Conservation (phyloP, 2,329 filamentous ascomycete species). For the Fusarium sp. region DNA sequence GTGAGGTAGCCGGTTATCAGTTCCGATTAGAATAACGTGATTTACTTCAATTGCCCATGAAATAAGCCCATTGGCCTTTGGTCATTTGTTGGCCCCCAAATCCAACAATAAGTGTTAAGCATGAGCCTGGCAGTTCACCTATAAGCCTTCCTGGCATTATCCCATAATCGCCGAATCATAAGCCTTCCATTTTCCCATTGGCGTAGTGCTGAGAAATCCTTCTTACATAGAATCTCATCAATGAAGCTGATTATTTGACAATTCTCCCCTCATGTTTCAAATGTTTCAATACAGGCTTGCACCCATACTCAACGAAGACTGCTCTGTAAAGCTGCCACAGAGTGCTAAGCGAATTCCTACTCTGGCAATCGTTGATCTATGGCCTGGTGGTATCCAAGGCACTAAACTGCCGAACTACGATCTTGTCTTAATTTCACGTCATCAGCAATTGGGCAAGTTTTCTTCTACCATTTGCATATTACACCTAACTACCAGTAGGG, state of each 20-base stretch:
- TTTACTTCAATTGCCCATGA: not conserved
- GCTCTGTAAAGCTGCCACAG: not conserved
- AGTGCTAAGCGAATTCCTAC: conserved; percentile 17
- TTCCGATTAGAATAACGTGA: not conserved
- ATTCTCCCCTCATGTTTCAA: not conserved
- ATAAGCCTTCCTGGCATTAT: not conserved
- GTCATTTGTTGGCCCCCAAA: not conserved
- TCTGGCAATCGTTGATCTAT: conserved; percentile 7
- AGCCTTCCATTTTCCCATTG: not conserved
- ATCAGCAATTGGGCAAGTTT: not conserved
- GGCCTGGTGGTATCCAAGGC: conserved; percentile 14
- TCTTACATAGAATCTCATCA: not conserved
- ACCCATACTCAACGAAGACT: not conserved
- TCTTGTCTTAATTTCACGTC: conserved; percentile 34
- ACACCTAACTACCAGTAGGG: not conserved
- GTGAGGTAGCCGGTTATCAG: not conserved
- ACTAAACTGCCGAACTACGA: conserved; percentile 1
- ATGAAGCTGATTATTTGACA: not conserved
- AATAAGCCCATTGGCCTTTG: not conserved
- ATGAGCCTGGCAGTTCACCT: too few relatives aligned
- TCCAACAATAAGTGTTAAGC: not conserved
- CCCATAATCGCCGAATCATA: not conserved
- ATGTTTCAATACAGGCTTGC: not conserved
- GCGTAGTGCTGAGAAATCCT: not conserved
- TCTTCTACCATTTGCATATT: conserved; percentile 9